Evolutionary conservation across 192 early-diverging fungal genomes (phyloP), one percentile per base, ranked within the genome.

Genomic region (Backusella sp.): DNA sequence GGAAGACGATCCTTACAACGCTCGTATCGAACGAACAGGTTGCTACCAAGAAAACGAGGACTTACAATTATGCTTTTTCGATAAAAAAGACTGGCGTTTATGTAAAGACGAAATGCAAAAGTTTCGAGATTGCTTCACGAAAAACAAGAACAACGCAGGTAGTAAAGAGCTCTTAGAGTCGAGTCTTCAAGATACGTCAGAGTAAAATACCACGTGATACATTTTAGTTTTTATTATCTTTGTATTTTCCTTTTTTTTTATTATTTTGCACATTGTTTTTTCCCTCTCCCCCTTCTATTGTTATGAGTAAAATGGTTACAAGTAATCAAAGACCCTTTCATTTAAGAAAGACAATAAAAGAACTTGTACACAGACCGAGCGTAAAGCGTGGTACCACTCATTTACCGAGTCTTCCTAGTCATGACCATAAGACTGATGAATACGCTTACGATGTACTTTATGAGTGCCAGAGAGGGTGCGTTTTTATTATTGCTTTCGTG

Each of bases 71-170:
- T 98, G 96, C 80, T 91, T 94, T 80, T 89, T 87, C 23, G 93
- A 95, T 65, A 94, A 88, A 17, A 88, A 92, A 71, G 96, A 98
- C 83, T 98, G 95, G 94, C 89, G 96, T 46, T 80, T 86, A 49
- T 98, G 96, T 78, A 77, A 85, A 52, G 84, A 83, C 35, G 93
- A 94, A 76, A 91, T 98, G 89, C 36, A 79, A n/a, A 86, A 82
- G 32, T 98, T 98, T 83, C 84, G 87, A 37, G 82, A 89, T 15
- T 98, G 96, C 75, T 96, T 89, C 86, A 84, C 85, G 76, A 80
- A 79, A 6, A 87, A 84, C 37, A 80, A 67, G 30, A 28, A 79
- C 23, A 69, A 75, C 35, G 79, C 75, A 3, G 79, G 71, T 4
- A 81, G 71, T 49, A n/a, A 79, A 34, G 74, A 77, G 30, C 66